Conservation (phyloP, 805 yeast genomes). For the Scheffersomyces ergatensis region DNA sequence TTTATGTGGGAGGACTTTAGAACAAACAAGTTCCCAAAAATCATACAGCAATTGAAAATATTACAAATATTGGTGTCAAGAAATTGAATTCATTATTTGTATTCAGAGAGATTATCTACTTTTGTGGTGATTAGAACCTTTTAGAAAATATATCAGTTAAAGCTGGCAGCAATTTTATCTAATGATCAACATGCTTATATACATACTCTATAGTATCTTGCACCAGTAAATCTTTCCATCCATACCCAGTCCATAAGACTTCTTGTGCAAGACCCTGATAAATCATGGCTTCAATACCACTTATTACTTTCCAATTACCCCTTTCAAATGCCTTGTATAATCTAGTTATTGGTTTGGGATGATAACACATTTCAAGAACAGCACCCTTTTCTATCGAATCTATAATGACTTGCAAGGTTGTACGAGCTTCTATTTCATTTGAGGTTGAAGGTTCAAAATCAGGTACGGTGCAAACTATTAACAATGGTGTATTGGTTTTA, state of each 20-base stretch:
- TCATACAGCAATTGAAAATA: too few relatives aligned
- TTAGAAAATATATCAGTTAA: too few relatives aligned
- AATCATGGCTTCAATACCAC: constrained; percentile 29
- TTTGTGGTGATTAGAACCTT: too few relatives aligned
- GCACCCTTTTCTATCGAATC: constrained; percentile 17
- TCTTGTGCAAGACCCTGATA: constrained; percentile 31
- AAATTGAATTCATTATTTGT: too few relatives aligned
- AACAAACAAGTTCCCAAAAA: too few relatives aligned
- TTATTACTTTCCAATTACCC: constrained; percentile 25
- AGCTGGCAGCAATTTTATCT: not conserved
- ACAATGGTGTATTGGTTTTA: constrained; percentile 14
- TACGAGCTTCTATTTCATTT: constrained; percentile 21
- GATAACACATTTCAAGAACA: constrained; percentile 34
- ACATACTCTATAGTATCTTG: constrained; percentile 17
- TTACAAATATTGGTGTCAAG: too few relatives aligned
- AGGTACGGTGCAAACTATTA: constrained; percentile 28
- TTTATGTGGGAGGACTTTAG: too few relatives aligned
- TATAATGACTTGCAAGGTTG: constrained; percentile 24
- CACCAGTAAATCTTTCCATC: constrained; percentile 21
- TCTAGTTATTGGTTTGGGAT: constrained; percentile 23
- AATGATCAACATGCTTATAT: constrained; percentile 2
- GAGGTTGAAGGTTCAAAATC: constrained; percentile 21
- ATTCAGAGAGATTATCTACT: too few relatives aligned
- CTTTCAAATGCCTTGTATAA: constrained; percentile 20
- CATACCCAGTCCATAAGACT: constrained; percentile 28